Evolutionary conservation across 305 asterid genomes (phyloP), one percentile per base, ranked within the genome.

Genomic region (Stenogyne calaminthoides): DNA sequence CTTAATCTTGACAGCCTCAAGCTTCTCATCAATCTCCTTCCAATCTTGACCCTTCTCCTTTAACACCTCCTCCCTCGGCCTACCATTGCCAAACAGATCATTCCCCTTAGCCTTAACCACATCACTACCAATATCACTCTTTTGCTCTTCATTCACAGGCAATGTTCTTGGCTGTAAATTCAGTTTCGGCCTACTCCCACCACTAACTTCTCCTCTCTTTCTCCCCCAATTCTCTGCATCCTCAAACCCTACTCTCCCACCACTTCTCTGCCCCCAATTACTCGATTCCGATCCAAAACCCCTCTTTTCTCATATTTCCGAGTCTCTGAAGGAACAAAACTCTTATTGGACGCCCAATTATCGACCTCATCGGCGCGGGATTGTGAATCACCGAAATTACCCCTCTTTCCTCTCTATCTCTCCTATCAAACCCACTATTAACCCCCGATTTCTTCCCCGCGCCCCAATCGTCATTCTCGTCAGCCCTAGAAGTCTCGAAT

Each of bases 51-150:
- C 99, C 84, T 88, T 88, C 80, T 87, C 96, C 87, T 88, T 94
- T 85, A 94, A 78, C 47, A 91, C 99, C 78, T 91, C 99, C 84
- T 94, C 99, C 59, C 99, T 90, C 3, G 99, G 99, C 80, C 98
- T 82, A 0, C 98, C 99, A 63, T 76, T 86, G 6, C 99, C 97
- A 72, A 88, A 88, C 0, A 96, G 97, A 69, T 80, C 91, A 55
- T 84, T 79, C 4, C 88, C 89, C 77, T 84, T 89, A 0, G 90
- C 84, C 86, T 81, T 89, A 76, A 51, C 82, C 1, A 27, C 75
- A 52, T 6, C 49, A 5, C 47, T 49, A 3, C 40, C 75, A 54
- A 8, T 87, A 74, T 75, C 84, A 52, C 51, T 65, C 75, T 80
- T 80, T 27, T 51, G 37, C 37, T 73, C 85, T 34, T 80, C 83